These are phyloP conservation scores for Bipolaris zeicola DNA, from an alignment of 2,329 filamentous ascomycete species.

Conservation along the genomic window DNA sequence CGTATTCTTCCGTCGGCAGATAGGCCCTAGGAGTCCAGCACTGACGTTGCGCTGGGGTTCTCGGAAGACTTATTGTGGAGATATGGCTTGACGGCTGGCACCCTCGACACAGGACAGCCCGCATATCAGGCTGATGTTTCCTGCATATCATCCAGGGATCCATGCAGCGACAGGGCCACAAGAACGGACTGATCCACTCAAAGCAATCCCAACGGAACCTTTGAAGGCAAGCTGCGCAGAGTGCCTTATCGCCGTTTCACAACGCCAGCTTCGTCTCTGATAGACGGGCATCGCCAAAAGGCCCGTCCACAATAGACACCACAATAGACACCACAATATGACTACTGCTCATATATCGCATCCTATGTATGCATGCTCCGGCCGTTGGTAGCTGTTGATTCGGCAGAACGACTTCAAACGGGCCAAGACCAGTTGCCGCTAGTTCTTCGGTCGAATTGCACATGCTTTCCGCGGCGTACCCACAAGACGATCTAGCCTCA, in stretches of 20 bases:
- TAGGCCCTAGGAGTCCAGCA: conserved; percentile 18
- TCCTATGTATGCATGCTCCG: conserved; percentile 30
- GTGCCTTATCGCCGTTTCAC: conserved; percentile 50
- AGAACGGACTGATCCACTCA: conserved; percentile 34
- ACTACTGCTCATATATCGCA: conserved; percentile 27
- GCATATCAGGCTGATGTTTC: conserved; percentile 44
- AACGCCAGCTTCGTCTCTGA: conserved; percentile 31
- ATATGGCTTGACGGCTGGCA: conserved; percentile 25
- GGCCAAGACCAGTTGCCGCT: conserved; percentile 19
- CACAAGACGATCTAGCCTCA: conserved; percentile 43
- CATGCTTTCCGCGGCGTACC: conserved; percentile 28
- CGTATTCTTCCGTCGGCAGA: conserved; percentile 15
- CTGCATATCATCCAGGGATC: conserved; percentile 31
- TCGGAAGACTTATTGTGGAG: conserved; percentile 20
- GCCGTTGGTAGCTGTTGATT: conserved; percentile 34
- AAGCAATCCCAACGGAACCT: conserved; percentile 24
- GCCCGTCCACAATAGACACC: conserved; percentile 26
- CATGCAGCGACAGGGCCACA: conserved; percentile 28
- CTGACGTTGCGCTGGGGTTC: conserved; percentile 20
- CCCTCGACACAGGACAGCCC: conserved; percentile 29
- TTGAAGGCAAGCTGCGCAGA: conserved; percentile 23
- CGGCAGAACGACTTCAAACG: conserved; percentile 38
- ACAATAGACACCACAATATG: conserved; percentile 32
- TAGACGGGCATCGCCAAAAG: conserved; percentile 31
- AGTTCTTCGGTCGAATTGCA: conserved; percentile 22